Base-by-base conservation (phyloP, 1,139 yeast genomes). In the Taiozyma sp. region DNA sequence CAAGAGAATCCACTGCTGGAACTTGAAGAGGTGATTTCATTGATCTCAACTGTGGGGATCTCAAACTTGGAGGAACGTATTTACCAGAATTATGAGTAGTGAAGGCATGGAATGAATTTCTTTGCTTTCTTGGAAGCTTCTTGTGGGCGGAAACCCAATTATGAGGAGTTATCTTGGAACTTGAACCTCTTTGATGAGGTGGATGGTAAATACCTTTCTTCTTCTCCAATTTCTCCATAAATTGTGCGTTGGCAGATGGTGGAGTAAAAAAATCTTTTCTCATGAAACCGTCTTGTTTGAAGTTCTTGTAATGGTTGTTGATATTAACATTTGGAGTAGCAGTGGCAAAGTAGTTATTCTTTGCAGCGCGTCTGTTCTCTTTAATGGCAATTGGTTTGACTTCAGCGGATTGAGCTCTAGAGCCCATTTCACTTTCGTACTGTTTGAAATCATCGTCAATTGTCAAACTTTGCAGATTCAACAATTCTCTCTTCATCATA, bases 241-340 rank as follows among this genome's bases (percentile, higher is more conserved):
- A 85, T 59, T 82, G 85, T 56, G 79, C 80, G 59, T 82, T 79
- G 6, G 82, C 85, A 26, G 90, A 81, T 53, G 85, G 86, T 2
- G 95, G 95, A 2, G 95, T 85, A 62, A 85, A 85, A 58, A 77
- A 83, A 62, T 85, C 91, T 57, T 82, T 85, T 53, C 91, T 74
- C 59, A 79, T 80, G 62, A 80, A 84, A 42, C 65, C 67, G 44
- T 61, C 63, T 46, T 58, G 58, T 45, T 57, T 62, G 54, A 67
- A 70, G 32, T 70, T 68, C 51, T 67, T 64, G 57, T 69, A 68
- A 51, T 64, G 70, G 53, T 64, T 66, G 54, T 69, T 66, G 50
- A 69, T 67, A 51, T 68, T 68, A 8, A 70, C 67, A 53, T 69
- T 64, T 68, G 75, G 71, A 63, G 83, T 69, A 62, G 87, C 87